Conservation (phyloP, 345 rosid species). For the Theobroma cacao region DNA sequence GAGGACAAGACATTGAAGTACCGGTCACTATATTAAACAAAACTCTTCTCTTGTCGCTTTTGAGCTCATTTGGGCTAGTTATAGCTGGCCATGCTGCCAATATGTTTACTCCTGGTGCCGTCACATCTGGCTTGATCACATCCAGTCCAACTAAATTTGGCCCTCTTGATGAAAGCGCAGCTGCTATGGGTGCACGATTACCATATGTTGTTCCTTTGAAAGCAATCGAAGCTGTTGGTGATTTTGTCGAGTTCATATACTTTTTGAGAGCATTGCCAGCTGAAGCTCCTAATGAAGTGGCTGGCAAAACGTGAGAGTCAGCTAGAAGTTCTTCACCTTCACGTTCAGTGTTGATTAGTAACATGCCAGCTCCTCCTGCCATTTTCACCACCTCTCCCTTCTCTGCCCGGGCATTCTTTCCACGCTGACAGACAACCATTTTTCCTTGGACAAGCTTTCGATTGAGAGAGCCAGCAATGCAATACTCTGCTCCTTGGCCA, state of each 20-base stretch:
- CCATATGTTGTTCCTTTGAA: constrained; percentile 29
- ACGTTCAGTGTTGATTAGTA: constrained; percentile 39
- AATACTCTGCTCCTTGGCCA: constrained; percentile 41
- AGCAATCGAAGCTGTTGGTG: constrained; percentile 48
- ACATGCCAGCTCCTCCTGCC: constrained; percentile 71
- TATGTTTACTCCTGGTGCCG: constrained; percentile 32
- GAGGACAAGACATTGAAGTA: constrained; percentile 35
- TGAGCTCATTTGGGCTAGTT: not conserved
- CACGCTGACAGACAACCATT: constrained; percentile 47
- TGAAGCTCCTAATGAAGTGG: constrained; percentile 44
- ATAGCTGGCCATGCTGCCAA: constrained; percentile 24
- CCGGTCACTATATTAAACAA: constrained; percentile 18
- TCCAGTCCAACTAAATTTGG: constrained; percentile 22
- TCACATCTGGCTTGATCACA: constrained; percentile 31
- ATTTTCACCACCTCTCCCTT: constrained; percentile 43
- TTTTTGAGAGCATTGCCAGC: constrained; percentile 39
- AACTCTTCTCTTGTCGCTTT: constrained; percentile 16
- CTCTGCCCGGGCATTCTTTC: constrained; percentile 1
- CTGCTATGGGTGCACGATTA: constrained; percentile 13
- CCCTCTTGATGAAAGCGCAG: constrained; percentile 27
- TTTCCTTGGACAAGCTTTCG: constrained; percentile 51
- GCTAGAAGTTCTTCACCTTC: constrained; percentile 69
- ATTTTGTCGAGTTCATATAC: constrained; percentile 39
- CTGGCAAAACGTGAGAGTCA: constrained; percentile 67
- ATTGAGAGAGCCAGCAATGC: constrained; percentile 31